Base-by-base conservation (phyloP, 2,329 filamentous ascomycete species). In the Aaosphaeria pasadenensis region DNA sequence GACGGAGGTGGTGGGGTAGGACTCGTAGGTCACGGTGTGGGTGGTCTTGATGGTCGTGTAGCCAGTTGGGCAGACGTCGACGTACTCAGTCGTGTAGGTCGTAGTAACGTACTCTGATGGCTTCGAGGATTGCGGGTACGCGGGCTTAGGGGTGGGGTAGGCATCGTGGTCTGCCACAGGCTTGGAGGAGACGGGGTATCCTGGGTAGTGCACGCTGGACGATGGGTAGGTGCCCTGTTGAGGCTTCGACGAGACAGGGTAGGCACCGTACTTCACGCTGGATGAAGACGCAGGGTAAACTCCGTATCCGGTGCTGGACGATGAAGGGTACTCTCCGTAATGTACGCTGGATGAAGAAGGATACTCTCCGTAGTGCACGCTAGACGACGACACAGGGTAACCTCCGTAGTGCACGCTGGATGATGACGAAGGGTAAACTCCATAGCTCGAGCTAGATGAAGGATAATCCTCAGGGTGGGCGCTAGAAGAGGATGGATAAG, bases 51-150 rank as follows among this genome's bases (percentile, higher is more conserved):
- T 56, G 11, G 66, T 68, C 11, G 60, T 65, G 52, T 64, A 61
- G n/a, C 66, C 64, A 7, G 64, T 66, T 11, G 59, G 49, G 62
- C 66, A 68, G 42, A 67, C 49, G 40, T 69, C 64, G 29, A 66
- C 49, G 45, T 68, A 66, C 7, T 59, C 57, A 4, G 61, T 62
- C 11, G 58, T 59, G 45, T 62, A 63, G 1, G 55, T 53, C 9
- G 42, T 45, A 7, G 39, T 49, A 3, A 24, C 29, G 39, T 45
- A 45, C 6, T 30, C 9, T 11, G 32, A 35, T 36, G 33, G 33
- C 33, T 9, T 9, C 9, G 9, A 9, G n/a, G 33, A 36, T 9
- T 36, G 33, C 9, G 33, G 33, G 33, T 36, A 36, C 33, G 33
- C 33, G 4, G 33, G 9, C 24, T 11, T 9, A 2, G 39, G 39